Evolutionary conservation across 495 filamentous ascomycete species (phyloP).

Genomic region (Cryomyces antarcticus): DNA sequence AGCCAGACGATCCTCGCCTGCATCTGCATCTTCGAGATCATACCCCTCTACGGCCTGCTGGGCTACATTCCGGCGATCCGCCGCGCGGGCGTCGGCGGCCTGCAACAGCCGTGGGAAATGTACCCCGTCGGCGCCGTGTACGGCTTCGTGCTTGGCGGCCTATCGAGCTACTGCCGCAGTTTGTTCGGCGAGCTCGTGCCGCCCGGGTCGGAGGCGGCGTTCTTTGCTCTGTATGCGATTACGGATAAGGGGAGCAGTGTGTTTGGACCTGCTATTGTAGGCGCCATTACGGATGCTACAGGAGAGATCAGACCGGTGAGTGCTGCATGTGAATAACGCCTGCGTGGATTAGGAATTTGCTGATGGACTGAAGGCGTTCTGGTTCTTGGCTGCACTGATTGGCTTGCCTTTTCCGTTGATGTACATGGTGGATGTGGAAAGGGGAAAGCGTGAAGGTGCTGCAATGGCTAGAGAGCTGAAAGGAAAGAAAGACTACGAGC

Average conservation of each 20-base stretch:
- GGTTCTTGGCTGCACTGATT: slow-evolving; percentile 71
- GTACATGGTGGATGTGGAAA: slow-evolving; percentile 69
- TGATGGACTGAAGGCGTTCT: slow-evolving; percentile 39
- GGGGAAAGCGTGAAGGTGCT: slow-evolving; percentile 60
- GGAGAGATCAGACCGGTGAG: slow-evolving; percentile 62
- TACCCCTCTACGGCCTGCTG: slow-evolving; percentile 77
- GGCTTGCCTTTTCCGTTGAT: slow-evolving; percentile 69
- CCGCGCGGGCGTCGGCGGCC: slow-evolving; percentile 52
- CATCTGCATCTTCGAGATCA: slow-evolving; percentile 74
- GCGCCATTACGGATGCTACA: slow-evolving; percentile 69
- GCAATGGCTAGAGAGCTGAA: slow-evolving; percentile 46
- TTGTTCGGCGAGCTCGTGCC: slow-evolving; percentile 85
- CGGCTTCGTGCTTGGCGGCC: slow-evolving; percentile 77
- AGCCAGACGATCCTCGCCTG: slow-evolving; percentile 81
- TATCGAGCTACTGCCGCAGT: slow-evolving; percentile 86
- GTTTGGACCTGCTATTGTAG: slow-evolving; percentile 87
- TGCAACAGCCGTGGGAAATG: slow-evolving; percentile 94
- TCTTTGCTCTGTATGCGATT: slow-evolving; percentile 91
- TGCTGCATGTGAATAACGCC: background rate
- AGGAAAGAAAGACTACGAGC: slow-evolving; percentile 10
- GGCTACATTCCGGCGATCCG: slow-evolving; percentile 73
- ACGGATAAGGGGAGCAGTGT: slow-evolving; percentile 93
- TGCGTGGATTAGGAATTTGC: background rate
- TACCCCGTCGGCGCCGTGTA: slow-evolving; percentile 81
- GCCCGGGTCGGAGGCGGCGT: slow-evolving; percentile 82